These are phyloP conservation scores for Termitomyces sp. DNA, from an alignment of 768 basidiomycete species.

Conservation along the genomic window DNA sequence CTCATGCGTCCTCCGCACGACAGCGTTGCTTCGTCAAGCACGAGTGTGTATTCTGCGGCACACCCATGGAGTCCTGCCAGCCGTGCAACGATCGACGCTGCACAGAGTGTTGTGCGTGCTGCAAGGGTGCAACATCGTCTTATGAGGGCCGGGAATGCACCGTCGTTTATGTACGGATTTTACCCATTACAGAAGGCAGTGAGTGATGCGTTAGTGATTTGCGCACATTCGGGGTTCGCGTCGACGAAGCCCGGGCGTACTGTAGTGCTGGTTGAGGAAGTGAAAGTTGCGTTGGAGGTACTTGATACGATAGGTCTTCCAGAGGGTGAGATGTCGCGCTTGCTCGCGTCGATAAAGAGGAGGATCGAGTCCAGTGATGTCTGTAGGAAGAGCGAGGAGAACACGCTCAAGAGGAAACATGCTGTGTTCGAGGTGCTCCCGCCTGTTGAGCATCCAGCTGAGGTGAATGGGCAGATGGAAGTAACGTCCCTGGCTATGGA, in stretches of 20 bases:
- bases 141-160: constrained; percentile 23
- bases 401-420: constrained; percentile 30
- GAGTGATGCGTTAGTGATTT: constrained; percentile 64
- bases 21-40: constrained; percentile 1
- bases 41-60: constrained; percentile 15
- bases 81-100: constrained; percentile 59
- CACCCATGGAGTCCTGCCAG: constrained; percentile 48
- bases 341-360: constrained; percentile 24
- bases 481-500: not conserved
- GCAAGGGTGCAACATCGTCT: constrained; percentile 38
- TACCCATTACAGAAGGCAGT: constrained; percentile 60
- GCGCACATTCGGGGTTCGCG: constrained; percentile 57
- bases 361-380: constrained; percentile 20
- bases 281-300: constrained; percentile 23
- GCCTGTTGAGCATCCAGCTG: not conserved
- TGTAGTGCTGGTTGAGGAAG: constrained; percentile 23
- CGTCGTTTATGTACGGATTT: constrained; percentile 42
- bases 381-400: constrained; percentile 16
- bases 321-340: constrained; percentile 20
- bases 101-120: constrained; percentile 60
- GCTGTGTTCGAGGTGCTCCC: constrained; percentile 13
- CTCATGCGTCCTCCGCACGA: constrained; percentile 41
- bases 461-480: not conserved
- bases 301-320: constrained; percentile 16
- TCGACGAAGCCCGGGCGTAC: constrained; percentile 26